Evolutionary conservation across 2,329 filamentous ascomycete species (phyloP), one percentile per base, ranked within the genome.

Genomic region (Pestalotiopsis sp.): DNA sequence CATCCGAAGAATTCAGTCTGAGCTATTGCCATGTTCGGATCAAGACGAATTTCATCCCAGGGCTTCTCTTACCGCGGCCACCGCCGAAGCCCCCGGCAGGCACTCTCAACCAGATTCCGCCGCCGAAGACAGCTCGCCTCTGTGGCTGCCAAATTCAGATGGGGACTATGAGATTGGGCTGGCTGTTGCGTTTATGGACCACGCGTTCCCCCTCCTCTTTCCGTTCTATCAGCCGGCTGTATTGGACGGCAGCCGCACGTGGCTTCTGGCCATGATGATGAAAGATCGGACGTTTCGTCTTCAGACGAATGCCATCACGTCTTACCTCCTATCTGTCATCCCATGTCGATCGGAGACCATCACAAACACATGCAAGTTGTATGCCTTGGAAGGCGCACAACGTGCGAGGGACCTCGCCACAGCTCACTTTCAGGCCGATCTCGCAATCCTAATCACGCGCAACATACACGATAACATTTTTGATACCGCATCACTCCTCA

Each of bases 201-300:
- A 88, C 71, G 82, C 90, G 23, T 85, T 91, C 70, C 89, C 89
- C 1, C 87, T 90, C 71, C 78, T 91, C 1, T 91, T 89, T 74
- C 89, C 90, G 2, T 88, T 90, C 75, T 91, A 91, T 76, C 84
- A 84, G 3, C 89, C 89, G 0, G 81, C 82, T 2, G 74, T 89
- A 4, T 80, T 87, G 3, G 81, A 86, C 68, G 85, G 87, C n/a
- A 89, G 89, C 14, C 84, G 86, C 64, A 84, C 85, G 36, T 91
- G 89, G 89, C 81, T 91, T 38, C 79, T 91, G 52, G 84, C 86
- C 39, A 79, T 88, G 57, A 80, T 91, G 12, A 82, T 86, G 67
- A 84, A 83, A 69, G 89, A 88, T 76, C 86, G 85, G 70, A 82
- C 86, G 1, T 81, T 90, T 20, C 89, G 86, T 76, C 87, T 90